Conservation (phyloP, 2,329 filamentous ascomycete species). For the Rutstroemia sp. region DNA sequence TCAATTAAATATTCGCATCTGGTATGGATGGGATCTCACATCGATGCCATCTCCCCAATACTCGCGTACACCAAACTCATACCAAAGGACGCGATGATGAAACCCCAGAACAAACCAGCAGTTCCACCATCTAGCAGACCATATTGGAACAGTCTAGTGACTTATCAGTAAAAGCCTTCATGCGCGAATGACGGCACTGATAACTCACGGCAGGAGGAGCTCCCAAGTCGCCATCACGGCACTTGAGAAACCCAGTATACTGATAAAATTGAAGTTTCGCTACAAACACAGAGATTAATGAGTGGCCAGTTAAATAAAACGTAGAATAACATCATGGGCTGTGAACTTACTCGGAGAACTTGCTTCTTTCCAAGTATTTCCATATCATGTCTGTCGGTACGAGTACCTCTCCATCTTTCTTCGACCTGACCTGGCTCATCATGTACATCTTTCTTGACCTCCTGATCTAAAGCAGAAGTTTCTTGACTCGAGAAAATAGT, state of each 20-base stretch:
- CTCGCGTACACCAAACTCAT: conserved; percentile 18
- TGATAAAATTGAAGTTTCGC: conserved; percentile 34
- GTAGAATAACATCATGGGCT: not conserved
- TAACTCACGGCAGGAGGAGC: conserved; percentile 29
- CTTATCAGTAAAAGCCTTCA: not conserved
- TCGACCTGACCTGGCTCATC: conserved; percentile 1
- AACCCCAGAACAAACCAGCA: conserved; percentile 34
- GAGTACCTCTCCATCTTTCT: conserved; percentile 9
- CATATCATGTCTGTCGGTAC: conserved; percentile 13
- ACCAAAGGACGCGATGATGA: conserved; percentile 20
- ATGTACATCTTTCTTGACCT: conserved; percentile 9
- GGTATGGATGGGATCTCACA: not conserved
- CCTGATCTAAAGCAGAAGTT: conserved; percentile 4
- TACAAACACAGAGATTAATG: conserved; percentile 7
- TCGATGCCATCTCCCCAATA: conserved; percentile 24
- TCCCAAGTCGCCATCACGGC: conserved; percentile 38
- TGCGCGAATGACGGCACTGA: not conserved
- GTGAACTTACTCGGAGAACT: conserved; percentile 10
- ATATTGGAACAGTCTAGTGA: conserved; percentile 6
- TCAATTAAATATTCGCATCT: not conserved
- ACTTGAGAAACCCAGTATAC: conserved; percentile 35
- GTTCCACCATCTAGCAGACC: conserved; percentile 12
- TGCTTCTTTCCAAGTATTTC: conserved; percentile 12
- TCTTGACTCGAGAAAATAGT: not conserved
- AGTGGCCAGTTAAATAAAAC: no score